Percentiles rank a stretch among this genome's conserved stretches.
Evolutionary conservation across 2,329 filamentous ascomycete genomes (phyloP).

Genomic region (Pseudogymnoascus sp.): DNA sequence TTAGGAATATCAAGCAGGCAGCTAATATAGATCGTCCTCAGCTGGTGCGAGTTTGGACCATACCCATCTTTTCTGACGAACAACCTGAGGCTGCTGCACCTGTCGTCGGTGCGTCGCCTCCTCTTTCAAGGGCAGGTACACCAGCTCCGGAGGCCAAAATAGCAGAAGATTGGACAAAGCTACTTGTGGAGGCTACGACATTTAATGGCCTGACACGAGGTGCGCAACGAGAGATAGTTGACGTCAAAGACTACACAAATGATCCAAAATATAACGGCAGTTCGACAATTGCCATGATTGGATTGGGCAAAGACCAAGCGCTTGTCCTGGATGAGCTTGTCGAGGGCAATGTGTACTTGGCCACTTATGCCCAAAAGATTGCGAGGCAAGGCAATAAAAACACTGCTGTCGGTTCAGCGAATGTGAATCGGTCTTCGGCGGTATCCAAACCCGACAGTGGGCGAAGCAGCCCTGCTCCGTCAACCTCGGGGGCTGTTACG

Average conservation of each 20-base stretch:
- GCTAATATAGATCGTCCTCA: constrained; percentile 59
- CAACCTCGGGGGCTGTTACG: constrained; percentile 48
- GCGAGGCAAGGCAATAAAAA: constrained; percentile 18
- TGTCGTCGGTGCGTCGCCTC: constrained; percentile 35
- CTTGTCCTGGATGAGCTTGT: constrained; percentile 79
- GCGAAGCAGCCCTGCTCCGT: constrained; percentile 58
- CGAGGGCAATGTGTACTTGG: constrained; percentile 50
- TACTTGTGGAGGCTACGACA: constrained; percentile 43
- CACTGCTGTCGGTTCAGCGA: constrained; percentile 16
- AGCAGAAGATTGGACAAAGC: constrained; percentile 31
- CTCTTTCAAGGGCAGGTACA: constrained; percentile 26
- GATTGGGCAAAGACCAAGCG: constrained; percentile 63
- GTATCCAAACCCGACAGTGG: constrained; percentile 42
- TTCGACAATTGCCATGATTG: constrained; percentile 55
- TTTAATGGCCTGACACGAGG: constrained; percentile 57
- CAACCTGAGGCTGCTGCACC: constrained; percentile 36
- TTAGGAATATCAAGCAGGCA: constrained; percentile 63
- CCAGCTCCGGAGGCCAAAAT: constrained; percentile 15
- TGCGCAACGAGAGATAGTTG: constrained; percentile 56
- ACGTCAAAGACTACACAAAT: constrained; percentile 60
- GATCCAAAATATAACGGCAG: constrained; percentile 73
- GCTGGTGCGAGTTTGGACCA: constrained; percentile 59
- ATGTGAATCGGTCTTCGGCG: constrained; percentile 22
- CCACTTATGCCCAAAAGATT: constrained; percentile 34
- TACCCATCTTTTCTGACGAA: constrained; percentile 13